phyloP scores from a whole-genome alignment of 129 eudicot species.

The Flaveria sonorensis region DNA sequence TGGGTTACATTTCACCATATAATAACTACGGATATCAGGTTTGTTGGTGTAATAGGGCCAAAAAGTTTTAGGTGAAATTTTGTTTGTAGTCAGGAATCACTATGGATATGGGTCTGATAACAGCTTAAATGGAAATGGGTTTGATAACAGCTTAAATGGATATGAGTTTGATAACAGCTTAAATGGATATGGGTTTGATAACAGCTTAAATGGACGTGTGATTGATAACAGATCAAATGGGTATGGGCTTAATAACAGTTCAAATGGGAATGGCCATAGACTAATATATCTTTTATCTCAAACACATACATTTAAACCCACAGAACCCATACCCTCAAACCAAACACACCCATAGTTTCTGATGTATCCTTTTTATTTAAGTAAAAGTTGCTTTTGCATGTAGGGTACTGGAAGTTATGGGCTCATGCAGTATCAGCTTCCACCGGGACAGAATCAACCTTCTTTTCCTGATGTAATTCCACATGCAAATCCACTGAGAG shows the following conservation, averaged over 20 bases:
- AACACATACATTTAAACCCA: background rate
- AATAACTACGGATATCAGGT: constrained; percentile 98
- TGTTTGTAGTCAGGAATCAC: constrained; percentile 12
- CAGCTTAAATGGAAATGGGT: background rate
- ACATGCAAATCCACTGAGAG: constrained; percentile 47
- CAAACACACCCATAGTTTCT: background rate
- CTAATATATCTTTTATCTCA: background rate
- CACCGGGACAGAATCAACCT: constrained; percentile 68
- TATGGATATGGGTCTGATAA: constrained; percentile 13
- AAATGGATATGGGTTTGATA: background rate
- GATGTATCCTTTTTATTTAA: background rate
- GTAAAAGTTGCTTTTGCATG: constrained; percentile 36
- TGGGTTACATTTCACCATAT: constrained; percentile 86
- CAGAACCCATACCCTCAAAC: background rate
- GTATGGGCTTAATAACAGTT: background rate
- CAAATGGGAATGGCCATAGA: background rate
- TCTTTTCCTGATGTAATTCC: constrained; percentile 54
- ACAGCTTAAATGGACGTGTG: background rate
- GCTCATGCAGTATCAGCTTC: constrained; percentile 73
- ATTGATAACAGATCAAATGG: background rate
- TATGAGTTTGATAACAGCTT: background rate
- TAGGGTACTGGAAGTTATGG: constrained; percentile 90
- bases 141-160: background rate
- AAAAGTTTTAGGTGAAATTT: background rate
- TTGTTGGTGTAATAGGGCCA: constrained; percentile 21